phyloP scores from a whole-genome alignment of 306 rosid species.

The Vigna trinervia region DNA sequence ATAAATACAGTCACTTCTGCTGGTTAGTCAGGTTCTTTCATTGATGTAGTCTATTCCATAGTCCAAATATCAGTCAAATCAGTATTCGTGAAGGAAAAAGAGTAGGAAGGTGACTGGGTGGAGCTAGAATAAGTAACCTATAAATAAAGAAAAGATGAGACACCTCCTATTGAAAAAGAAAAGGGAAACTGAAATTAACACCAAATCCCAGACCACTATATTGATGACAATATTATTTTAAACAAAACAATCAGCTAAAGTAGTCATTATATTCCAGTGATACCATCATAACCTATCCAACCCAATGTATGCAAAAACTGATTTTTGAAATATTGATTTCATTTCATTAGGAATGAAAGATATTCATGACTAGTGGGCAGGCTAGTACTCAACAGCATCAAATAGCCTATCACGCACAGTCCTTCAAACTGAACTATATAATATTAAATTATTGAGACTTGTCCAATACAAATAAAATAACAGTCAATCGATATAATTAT shows the following conservation, averaged over 20 bases:
- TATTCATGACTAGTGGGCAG: not conserved
- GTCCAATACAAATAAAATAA: not conserved
- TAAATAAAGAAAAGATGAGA: not conserved
- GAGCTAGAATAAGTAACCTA: not conserved
- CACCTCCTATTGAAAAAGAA: conserved; percentile 18
- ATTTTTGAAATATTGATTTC: not conserved
- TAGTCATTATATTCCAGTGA: conserved; percentile 8
- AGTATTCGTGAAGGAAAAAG: conserved; percentile 13
- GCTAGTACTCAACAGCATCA: not conserved
- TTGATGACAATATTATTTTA: not conserved
- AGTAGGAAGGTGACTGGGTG: not conserved
- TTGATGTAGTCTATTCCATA: conserved; percentile 23
- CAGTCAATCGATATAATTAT: conserved; percentile 26
- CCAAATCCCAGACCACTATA: conserved; percentile 16
- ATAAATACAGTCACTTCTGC: conserved; percentile 13
- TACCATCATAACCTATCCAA: conserved; percentile 22
- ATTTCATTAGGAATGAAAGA: no score
- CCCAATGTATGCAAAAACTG: conserved; percentile 6
- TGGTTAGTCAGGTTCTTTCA: conserved; percentile 23
- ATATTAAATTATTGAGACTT: not conserved
- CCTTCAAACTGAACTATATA: not conserved
- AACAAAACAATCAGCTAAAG: not conserved
- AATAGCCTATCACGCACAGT: not conserved
- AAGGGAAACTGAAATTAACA: conserved; percentile 7
- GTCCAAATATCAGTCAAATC: conserved; percentile 26